These are phyloP conservation scores for Pezicula radicicola DNA, from an alignment of 2,329 filamentous ascomycete genomes.

Conservation along the genomic window DNA sequence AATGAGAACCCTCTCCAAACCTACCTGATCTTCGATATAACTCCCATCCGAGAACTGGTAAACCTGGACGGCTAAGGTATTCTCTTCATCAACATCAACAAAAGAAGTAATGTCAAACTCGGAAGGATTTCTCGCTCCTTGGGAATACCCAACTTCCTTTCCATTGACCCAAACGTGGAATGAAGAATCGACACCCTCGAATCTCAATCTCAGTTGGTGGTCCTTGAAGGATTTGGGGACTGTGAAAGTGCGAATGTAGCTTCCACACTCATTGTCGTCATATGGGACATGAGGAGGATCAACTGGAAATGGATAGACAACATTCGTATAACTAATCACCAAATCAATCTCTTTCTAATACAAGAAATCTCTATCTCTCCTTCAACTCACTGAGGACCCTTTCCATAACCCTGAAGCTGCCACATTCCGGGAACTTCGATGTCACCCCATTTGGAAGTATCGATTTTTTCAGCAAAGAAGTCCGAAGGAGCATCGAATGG, in stretches of 20 bases:
- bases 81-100: conserved; percentile 25
- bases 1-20: neutral
- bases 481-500: conserved; percentile 22
- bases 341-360: neutral
- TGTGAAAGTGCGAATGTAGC: conserved; percentile 45
- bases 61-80: conserved; percentile 44
- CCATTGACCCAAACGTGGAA: conserved; percentile 58
- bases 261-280: conserved; percentile 49
- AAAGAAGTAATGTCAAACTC: conserved; percentile 54
- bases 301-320: conserved; percentile 49
- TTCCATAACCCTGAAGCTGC: conserved; percentile 53
- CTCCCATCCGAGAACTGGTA: conserved; percentile 56
- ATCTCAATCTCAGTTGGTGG: conserved; percentile 46
- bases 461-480: conserved; percentile 15
- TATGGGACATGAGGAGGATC: conserved; percentile 50
- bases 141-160: conserved; percentile 50
- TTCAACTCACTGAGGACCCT: conserved; percentile 34
- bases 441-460: conserved; percentile 37
- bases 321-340: conserved; percentile 46
- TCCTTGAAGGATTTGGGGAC: conserved; percentile 38
- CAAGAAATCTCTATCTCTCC: no score
- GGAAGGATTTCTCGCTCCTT: conserved; percentile 53
- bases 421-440: conserved; percentile 53
- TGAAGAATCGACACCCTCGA: conserved; percentile 55
- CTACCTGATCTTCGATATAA: conserved; percentile 49